These are phyloP conservation scores for Colletotrichum theobromicola DNA, from an alignment of 2,329 filamentous ascomycete species.

Conservation along the genomic window DNA sequence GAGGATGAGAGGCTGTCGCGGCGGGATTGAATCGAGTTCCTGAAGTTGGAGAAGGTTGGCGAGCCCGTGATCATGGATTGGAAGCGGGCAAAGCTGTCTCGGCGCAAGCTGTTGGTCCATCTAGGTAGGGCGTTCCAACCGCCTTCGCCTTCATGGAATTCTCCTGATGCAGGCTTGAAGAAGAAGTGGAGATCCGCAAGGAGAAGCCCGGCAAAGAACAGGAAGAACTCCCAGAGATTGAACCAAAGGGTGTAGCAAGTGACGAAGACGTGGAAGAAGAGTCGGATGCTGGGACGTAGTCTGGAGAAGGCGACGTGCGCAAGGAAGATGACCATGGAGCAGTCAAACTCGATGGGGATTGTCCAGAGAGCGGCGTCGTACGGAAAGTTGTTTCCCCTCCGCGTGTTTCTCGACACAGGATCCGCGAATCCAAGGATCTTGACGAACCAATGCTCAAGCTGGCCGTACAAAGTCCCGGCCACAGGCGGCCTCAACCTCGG, in stretches of 20 bases:
- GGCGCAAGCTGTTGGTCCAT: not conserved
- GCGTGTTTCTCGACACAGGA: conserved; percentile 51
- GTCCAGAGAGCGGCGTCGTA: conserved; percentile 68
- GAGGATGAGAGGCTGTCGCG: not conserved
- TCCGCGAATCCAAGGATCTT: conserved; percentile 55
- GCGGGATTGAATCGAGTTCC: not conserved
- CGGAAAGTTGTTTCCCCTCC: conserved; percentile 19
- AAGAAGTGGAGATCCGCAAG: not conserved
- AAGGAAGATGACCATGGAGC: conserved; percentile 62
- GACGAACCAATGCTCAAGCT: conserved; percentile 50
- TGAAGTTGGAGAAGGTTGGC: not conserved
- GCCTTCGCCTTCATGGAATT: not conserved
- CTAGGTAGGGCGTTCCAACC: not conserved
- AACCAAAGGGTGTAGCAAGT: conserved; percentile 42
- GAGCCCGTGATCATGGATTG: not conserved
- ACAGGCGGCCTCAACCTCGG: not conserved
- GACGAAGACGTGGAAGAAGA: conserved; percentile 42
- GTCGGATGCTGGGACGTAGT: conserved; percentile 46
- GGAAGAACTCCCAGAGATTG: conserved; percentile 6
- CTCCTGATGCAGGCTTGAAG: conserved; percentile 33
- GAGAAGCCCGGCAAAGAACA: conserved; percentile 7
- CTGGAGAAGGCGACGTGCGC: conserved; percentile 54
- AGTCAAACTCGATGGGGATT: conserved; percentile 65
- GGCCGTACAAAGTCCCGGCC: conserved; percentile 35
- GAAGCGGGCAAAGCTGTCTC: not conserved